These are phyloP conservation scores for Glarea lozoyensis DNA, from an alignment of 495 filamentous ascomycete species.

Conservation along the genomic window DNA sequence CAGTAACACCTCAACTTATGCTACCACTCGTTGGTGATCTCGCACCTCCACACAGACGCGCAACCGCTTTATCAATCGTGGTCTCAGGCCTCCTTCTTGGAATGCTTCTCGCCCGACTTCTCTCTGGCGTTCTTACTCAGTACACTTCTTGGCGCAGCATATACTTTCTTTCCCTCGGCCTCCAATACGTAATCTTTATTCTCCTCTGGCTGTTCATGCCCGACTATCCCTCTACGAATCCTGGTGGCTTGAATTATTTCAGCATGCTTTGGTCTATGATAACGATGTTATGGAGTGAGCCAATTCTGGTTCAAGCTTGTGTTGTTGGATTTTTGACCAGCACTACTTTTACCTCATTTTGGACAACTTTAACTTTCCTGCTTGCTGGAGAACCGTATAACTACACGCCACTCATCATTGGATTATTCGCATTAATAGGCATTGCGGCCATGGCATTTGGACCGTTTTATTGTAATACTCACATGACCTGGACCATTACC, in stretches of 20 bases:
- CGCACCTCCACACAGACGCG: slow-evolving; percentile 58
- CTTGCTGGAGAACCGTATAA: slow-evolving; percentile 58
- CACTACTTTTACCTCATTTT: slow-evolving; percentile 59
- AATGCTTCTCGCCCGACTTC: slow-evolving; percentile 65
- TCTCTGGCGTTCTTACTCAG: slow-evolving; percentile 66
- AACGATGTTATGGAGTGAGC: slow-evolving; percentile 49
- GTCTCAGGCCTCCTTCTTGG: slow-evolving; percentile 72
- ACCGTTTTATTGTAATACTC: slow-evolving; percentile 45
- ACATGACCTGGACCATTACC: background rate
- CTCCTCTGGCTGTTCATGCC: slow-evolving; percentile 69
- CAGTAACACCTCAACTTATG: slow-evolving; percentile 81
- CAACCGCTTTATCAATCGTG: slow-evolving; percentile 60
- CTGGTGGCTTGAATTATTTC: slow-evolving; percentile 52
- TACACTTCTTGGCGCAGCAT: slow-evolving; percentile 66
- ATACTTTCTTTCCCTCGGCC: slow-evolving; percentile 70
- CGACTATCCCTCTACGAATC: slow-evolving; percentile 71
- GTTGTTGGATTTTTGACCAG: slow-evolving; percentile 47
- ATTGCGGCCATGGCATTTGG: slow-evolving; percentile 56
- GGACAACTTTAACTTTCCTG: slow-evolving; percentile 80
- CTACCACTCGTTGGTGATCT: slow-evolving; percentile 78
- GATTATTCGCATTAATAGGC: slow-evolving; percentile 72
- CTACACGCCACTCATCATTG: slow-evolving; percentile 58
- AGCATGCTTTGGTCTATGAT: slow-evolving; percentile 56
- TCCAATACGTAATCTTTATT: slow-evolving; percentile 60
- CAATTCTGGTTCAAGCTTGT: slow-evolving; percentile 57